These are phyloP conservation scores for Fusarium citri DNA, from an alignment of 2,329 filamentous ascomycete species.

Conservation along the genomic window DNA sequence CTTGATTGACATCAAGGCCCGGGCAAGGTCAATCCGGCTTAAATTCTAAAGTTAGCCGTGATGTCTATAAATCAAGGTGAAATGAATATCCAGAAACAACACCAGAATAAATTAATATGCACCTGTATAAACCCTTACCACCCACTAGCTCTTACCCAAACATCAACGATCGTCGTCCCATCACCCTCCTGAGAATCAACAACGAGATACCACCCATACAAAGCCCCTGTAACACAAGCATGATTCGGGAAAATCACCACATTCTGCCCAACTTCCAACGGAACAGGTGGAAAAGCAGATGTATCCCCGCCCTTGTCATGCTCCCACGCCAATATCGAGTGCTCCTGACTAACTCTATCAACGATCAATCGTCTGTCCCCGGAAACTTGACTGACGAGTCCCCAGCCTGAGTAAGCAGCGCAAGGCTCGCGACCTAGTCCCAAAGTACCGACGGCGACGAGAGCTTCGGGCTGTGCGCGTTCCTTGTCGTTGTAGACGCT, in stretches of 20 bases:
- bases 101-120: no score
- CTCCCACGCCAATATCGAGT: constrained; percentile 68
- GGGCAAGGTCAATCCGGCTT: no score
- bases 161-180: constrained; percentile 62
- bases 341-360: constrained; percentile 72
- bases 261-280: constrained; percentile 58
- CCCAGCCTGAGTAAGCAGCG: constrained; percentile 70
- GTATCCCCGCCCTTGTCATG: constrained; percentile 24
- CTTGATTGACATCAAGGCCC: no score
- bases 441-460: constrained; percentile 68
- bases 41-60: no score
- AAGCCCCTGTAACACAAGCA: constrained; percentile 70
- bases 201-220: constrained; percentile 70
- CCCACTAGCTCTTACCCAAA: constrained; percentile 70
- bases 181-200: constrained; percentile 54
- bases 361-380: constrained; percentile 59
- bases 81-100: no score
- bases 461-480: constrained; percentile 58
- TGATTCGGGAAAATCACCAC: constrained; percentile 70
- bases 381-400: constrained; percentile 60
- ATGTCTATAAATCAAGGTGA: no score
- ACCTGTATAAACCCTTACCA: no score
- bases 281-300: constrained; percentile 39
- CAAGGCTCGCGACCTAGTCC: constrained; percentile 73
- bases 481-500: constrained; percentile 64